Percentiles rank a stretch among this genome's conserved stretches.
Conservation (phyloP, 208 protist species). For the Novymonas esmeraldas region DNA sequence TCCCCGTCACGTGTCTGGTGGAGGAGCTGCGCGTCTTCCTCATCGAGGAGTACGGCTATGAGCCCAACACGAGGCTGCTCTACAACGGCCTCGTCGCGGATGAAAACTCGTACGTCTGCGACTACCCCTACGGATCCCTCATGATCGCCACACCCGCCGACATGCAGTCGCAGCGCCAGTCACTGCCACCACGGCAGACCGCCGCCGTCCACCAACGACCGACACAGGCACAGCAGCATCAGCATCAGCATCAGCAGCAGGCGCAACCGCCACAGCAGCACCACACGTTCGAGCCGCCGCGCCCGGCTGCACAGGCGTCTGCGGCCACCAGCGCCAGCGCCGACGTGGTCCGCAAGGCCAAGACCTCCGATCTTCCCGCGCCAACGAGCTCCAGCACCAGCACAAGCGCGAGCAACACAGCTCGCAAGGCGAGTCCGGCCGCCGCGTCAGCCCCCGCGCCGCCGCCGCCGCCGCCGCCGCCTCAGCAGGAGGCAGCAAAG, state of each 20-base stretch:
- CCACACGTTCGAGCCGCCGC: not conserved
- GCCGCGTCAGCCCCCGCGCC: no score
- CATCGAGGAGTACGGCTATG: conserved; percentile 73
- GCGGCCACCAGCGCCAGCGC: not conserved
- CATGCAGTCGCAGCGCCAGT: conserved; percentile 23
- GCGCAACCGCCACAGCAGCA: conserved; percentile 11
- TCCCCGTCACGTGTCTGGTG: conserved; percentile 56
- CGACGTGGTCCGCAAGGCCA: conserved; percentile 7
- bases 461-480: no score
- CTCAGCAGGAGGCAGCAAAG: conserved; percentile 4
- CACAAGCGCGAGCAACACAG: not conserved
- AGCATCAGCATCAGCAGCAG: conserved; percentile 10
- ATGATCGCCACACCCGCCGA: conserved; percentile 52
- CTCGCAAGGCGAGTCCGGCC: not conserved
- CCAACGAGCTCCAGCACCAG: not conserved
- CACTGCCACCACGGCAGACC: not conserved
- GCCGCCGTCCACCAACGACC: conserved; percentile 2
- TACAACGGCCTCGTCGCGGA: conserved; percentile 31
- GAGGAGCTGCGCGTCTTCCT: conserved; percentile 65
- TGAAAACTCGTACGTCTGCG: conserved; percentile 38
- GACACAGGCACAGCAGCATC: conserved; percentile 9
- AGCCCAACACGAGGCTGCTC: conserved; percentile 45
- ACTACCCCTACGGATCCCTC: conserved; percentile 74
- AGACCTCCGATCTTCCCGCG: not conserved
- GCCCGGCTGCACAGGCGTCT: not conserved